phyloP scores from a whole-genome alignment of 2,329 filamentous ascomycete species.

The Exophiala viscosa region DNA sequence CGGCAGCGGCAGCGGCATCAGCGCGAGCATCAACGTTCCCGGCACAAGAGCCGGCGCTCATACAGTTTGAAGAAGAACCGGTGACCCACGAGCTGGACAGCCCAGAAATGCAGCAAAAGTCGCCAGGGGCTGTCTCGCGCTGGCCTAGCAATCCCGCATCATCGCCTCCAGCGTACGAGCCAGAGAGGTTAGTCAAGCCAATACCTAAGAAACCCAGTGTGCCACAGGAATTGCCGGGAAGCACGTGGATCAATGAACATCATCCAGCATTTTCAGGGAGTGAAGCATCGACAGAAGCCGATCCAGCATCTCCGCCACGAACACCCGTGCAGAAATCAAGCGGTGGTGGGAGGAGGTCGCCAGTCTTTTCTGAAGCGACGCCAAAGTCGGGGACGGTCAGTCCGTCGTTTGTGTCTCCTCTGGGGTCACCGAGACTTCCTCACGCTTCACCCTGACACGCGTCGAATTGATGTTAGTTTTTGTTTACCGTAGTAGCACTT shows the following conservation, averaged over 20 bases:
- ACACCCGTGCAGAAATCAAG: slow-evolving; percentile 24
- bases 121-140: slow-evolving; percentile 8
- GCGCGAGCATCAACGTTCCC: slow-evolving; percentile 24
- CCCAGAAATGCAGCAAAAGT: slow-evolving; percentile 12
- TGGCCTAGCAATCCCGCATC: slow-evolving; percentile 18
- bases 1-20: slow-evolving; percentile 11
- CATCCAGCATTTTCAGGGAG: slow-evolving; percentile 25
- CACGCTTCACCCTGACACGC: neutral
- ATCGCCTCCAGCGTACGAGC: slow-evolving; percentile 27
- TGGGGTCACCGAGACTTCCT: slow-evolving; percentile 17
- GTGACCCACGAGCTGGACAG: slow-evolving; percentile 25
- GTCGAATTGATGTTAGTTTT: neutral
- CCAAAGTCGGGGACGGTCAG: slow-evolving; percentile 17
- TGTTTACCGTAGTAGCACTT: too few species aligned
- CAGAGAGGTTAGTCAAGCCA: neutral
- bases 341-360: slow-evolving; percentile 13
- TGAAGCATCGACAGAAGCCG: slow-evolving; percentile 18
- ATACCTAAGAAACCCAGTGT: slow-evolving; percentile 1
- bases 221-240: slow-evolving; percentile 28
- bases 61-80: slow-evolving; percentile 11
- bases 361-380: slow-evolving; percentile 17
- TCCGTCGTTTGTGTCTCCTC: slow-evolving; percentile 23
- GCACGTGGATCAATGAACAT: slow-evolving; percentile 29
- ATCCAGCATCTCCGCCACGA: slow-evolving; percentile 30
- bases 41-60: slow-evolving; percentile 22